Evolutionary conservation across 2,329 filamentous ascomycete species (phyloP).

Genomic region (Arthroderma sp.): DNA sequence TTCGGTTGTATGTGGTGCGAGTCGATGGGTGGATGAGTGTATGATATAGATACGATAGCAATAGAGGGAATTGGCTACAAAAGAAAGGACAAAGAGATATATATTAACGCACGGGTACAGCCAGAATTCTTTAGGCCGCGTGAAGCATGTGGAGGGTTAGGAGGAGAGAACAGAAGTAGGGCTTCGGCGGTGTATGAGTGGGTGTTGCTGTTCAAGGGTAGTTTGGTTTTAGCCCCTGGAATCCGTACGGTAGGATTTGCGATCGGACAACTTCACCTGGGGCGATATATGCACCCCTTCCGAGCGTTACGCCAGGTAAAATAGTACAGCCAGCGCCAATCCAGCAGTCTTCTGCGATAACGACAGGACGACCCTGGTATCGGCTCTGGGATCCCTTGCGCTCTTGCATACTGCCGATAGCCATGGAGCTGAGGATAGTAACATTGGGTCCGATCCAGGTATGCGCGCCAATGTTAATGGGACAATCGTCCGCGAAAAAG

Average conservation of each 20-base stretch:
- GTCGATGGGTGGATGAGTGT: too few relatives aligned
- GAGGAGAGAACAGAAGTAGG: too few relatives aligned
- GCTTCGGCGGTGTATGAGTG: too few relatives aligned
- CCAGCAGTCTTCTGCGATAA: conserved; percentile 60
- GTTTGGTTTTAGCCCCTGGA: conserved; percentile 29
- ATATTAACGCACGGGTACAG: too few relatives aligned
- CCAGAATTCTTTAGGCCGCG: too few relatives aligned
- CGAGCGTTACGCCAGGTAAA: conserved; percentile 32
- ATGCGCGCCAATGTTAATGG: conserved; percentile 63
- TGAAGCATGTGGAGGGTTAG: not conserved
- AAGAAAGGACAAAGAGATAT: too few relatives aligned
- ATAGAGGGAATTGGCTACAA: too few relatives aligned
- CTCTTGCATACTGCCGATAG: conserved; percentile 58
- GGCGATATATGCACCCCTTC: conserved; percentile 31
- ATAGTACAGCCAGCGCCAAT: conserved; percentile 52
- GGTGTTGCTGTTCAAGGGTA: conserved; percentile 13
- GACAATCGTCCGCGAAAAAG: conserved; percentile 72
- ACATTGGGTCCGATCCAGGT: conserved; percentile 67
- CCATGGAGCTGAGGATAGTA: conserved; percentile 64
- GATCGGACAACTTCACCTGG: conserved; percentile 32
- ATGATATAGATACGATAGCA: too few relatives aligned
- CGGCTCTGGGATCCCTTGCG: conserved; percentile 61
- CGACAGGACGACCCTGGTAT: conserved; percentile 56
- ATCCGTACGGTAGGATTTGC: conserved; percentile 31
- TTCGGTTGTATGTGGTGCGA: too few relatives aligned